Evolutionary conservation across 805 yeast species (phyloP), one percentile per base, ranked within the genome.

Genomic region (Yamadazyma phyllophila): DNA sequence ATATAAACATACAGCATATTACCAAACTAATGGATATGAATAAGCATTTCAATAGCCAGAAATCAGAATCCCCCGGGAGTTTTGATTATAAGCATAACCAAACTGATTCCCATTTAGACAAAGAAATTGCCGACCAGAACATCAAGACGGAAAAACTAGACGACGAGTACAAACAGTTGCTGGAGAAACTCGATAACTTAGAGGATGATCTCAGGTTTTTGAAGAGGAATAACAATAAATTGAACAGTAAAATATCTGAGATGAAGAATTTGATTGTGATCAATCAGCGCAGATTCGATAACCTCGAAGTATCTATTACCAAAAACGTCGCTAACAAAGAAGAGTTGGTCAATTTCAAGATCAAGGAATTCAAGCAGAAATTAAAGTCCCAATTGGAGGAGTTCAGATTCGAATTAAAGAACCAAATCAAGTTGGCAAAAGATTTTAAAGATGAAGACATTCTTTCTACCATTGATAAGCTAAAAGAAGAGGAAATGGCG

Each of bases 371-470:
- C 35, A 53, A 60, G 20, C 59, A 62, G 15, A 52, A 54, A 29
- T 54, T 60, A 13, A 55, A 51, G 31, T 59, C 55, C 41, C 65
- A 63, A 34, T 67, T 48, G 47, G 59, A 63, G 27, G 67, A 65
- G 32, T 47, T 66, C 32, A 57, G 60, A 27, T 66, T 62, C 48
- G 69, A 71, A 40, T 49, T 71, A 31, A 58, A 62, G n/a, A 50
- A 62, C 17, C 71, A 68, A 43, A 49, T 74, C 4, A 53, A 59
- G 13, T 46, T 52, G 3, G 68, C 70, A 0, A 49, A 54, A 26
- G 41, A 42, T 15, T 61, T 50, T 38, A 50, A 56, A 12, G 66
- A 64, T 48, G 59, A 58, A 6, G 54, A 52, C 4, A 15, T 55
- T 4, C 13, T 44, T 10, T 3, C 7, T 5, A 34, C 34, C 4